These are phyloP conservation scores for Phytophthora citricola DNA, from an alignment of 352 stramenopile species.

Conservation along the genomic window DNA sequence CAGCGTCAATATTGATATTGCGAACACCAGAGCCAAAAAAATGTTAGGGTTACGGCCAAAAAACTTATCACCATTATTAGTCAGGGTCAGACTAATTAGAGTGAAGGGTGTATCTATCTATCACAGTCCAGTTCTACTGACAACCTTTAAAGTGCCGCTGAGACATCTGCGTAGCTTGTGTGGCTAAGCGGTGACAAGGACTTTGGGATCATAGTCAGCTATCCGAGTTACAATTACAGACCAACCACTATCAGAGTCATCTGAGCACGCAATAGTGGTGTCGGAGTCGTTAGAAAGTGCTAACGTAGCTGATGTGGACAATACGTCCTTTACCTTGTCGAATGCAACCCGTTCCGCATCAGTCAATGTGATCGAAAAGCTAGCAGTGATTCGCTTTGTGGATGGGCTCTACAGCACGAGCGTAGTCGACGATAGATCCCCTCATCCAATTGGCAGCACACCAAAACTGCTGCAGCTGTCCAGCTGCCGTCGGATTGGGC, in stretches of 20 bases:
- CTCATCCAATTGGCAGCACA: conserved; percentile 4
- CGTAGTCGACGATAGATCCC: conserved; percentile 1
- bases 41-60: too few relatives aligned
- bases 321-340: background rate
- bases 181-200: too few relatives aligned
- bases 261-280: background rate
- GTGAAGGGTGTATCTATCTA: too few relatives aligned
- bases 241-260: background rate
- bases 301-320: background rate
- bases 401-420: background rate
- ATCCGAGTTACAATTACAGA: background rate
- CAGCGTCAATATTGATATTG: too few relatives aligned
- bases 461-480: background rate
- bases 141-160: too few relatives aligned
- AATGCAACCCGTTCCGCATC: background rate
- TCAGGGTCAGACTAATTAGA: too few relatives aligned
- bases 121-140: background rate
- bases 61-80: too few relatives aligned
- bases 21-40: too few relatives aligned
- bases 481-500: background rate
- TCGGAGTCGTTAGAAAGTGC: background rate
- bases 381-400: background rate
- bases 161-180: too few relatives aligned
- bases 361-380: background rate
- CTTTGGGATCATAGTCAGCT: background rate